Evolutionary conservation across 169 alveolate species (phyloP).

Genomic region (Eimeria praecox): DNA sequence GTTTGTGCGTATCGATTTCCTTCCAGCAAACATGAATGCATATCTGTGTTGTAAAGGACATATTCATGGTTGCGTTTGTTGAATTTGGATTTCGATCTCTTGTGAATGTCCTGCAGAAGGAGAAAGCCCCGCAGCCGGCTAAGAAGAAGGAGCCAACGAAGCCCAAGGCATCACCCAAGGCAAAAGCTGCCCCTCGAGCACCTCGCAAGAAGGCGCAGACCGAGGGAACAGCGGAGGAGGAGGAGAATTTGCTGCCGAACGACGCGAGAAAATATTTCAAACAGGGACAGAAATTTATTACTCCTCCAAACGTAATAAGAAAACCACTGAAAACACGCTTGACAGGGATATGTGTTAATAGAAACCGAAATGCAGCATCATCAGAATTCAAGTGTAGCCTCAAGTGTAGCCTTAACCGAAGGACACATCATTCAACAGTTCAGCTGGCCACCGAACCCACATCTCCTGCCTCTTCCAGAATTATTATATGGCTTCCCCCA

Average conservation of each 20-base stretch:
- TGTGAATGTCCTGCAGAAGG: constrained; percentile 24
- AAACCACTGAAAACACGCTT: not conserved
- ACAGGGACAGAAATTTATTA: constrained; percentile 92
- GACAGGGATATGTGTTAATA: not conserved
- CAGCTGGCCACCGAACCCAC: not conserved
- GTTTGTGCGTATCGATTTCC: not conserved
- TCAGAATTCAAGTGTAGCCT: too few relatives aligned
- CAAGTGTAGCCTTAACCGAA: too few relatives aligned
- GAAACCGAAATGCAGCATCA: not conserved
- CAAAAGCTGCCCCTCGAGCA: constrained; percentile 59
- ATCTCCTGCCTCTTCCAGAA: not conserved
- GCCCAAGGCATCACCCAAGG: constrained; percentile 70
- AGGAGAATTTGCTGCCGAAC: constrained; percentile 82
- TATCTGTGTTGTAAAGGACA: not conserved
- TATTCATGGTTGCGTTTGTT: not conserved
- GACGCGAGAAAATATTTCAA: constrained; percentile 89
- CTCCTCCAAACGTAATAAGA: constrained; percentile 91
- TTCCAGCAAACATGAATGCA: not conserved
- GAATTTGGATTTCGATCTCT: not conserved
- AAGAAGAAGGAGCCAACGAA: constrained; percentile 1
- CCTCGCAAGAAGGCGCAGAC: constrained; percentile 52
- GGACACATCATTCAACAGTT: not conserved
- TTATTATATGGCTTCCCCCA: not conserved
- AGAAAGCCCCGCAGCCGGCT: constrained; percentile 31
- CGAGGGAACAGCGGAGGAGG: constrained; percentile 81